Evolutionary conservation across 768 basidiomycete genomes (phyloP), one percentile per base, ranked within the genome.

Genomic region (Amanita brunnescens): DNA sequence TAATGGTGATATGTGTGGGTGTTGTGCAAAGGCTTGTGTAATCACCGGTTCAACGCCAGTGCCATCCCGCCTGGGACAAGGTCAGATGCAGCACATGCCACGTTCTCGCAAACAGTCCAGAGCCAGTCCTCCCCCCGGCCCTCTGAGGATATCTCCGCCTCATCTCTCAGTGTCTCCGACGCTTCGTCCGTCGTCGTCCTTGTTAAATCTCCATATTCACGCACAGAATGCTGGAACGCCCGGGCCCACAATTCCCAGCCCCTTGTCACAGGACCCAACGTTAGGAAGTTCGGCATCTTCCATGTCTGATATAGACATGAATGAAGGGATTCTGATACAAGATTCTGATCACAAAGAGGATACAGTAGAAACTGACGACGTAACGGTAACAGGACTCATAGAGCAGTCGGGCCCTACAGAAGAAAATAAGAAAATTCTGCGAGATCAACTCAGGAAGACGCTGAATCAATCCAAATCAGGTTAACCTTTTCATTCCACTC

Each of bases 231-330:
- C 65, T 33, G 60, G 67, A 18, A 51, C 65, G 43, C 55, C n/a
- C n/a, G n/a, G n/a, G n/a, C n/a, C 64, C 49, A 60, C 58, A 49
- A 64, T 63, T 39, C 71, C 67, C 38, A 58, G 65, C 49, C 57
- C 60, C 29, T 56, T 56, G 42, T 57, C 52, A 30, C 62, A 63
- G 34, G 26, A 52, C 7, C 9, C 33, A 39, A 59, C 54, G 39
- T 52, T 80, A 39, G 76, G 81, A 59, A 85, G 82, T 62, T 81
- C 84, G 18, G 78, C 85, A 32, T 87, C 85, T 41, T 89, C 87
- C 33, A 73, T 85, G 16, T 70, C 79, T 58, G 80, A 84, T 60
- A 61, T 86, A 66, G 82, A 85, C 55, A 65, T 80, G 52, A 72
- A 70, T 47, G 85, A 87, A 56, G 81, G 83, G 7, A 82, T 89